phyloP scores from a whole-genome alignment of 805 yeast species.

The Wickerhamomyces alni region DNA sequence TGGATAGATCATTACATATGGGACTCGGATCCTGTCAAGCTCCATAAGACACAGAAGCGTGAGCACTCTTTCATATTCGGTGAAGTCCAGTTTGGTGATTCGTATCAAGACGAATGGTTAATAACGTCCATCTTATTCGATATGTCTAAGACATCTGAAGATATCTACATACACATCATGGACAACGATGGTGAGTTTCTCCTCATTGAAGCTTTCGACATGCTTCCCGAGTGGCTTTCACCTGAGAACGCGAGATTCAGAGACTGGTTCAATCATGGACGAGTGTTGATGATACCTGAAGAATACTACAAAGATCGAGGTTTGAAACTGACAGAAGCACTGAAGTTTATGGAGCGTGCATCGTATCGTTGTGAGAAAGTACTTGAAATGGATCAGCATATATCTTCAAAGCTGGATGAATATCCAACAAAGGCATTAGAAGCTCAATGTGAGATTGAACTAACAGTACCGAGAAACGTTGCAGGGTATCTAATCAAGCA shows the following conservation, averaged over 20 bases:
- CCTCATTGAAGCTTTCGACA: constrained; percentile 42
- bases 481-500: constrained; percentile 16
- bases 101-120: constrained; percentile 39
- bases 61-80: constrained; percentile 25
- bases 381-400: constrained; percentile 15
- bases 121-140: constrained; percentile 33
- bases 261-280: constrained; percentile 43
- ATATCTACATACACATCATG: constrained; percentile 36
- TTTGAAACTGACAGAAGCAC: constrained; percentile 32
- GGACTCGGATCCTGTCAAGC: constrained; percentile 24
- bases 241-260: constrained; percentile 44
- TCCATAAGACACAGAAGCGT: constrained; percentile 2
- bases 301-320: constrained; percentile 28
- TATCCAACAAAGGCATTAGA: constrained; percentile 28
- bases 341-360: constrained; percentile 32
- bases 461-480: constrained; percentile 11
- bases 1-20: constrained; percentile 39
- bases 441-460: constrained; percentile 11
- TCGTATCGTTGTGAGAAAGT: constrained; percentile 29
- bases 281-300: constrained; percentile 34
- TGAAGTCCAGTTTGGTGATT: constrained; percentile 37
- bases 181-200: constrained; percentile 56
- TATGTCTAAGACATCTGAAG: constrained; percentile 28
- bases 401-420: constrained; percentile 13
- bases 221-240: constrained; percentile 40